Evolutionary conservation across 176 grass and related monocot genomes (phyloP), one percentile per base, ranked within the genome.

Genomic region (Rhynchospora pubera): DNA sequence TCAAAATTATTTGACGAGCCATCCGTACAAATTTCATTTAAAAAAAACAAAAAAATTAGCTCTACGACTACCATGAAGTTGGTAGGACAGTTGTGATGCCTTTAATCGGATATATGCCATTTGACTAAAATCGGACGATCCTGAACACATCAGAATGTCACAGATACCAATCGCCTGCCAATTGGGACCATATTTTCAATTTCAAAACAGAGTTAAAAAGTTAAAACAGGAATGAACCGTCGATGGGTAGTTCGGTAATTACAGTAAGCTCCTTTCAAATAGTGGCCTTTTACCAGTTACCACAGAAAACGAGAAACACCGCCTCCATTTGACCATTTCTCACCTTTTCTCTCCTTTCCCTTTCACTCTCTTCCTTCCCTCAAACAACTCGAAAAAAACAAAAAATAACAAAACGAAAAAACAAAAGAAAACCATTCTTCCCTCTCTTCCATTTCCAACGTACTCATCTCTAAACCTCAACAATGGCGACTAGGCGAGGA

Each of bases 201-300:
- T 42, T 68, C 6, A 69, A 76, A 76, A 76, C 51, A 15, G 7
- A n/a, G 34, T 39, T 39, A 39, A 39, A 39, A 39, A 18, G 4
- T 80, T 13, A 9, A 66, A 73, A 53, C 30, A 57, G 71, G 1
- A 22, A 14, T 80, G 26, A 80, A 34, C 42, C 75, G 58, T 19
- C 39, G 77, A 81, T 73, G 89, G 87, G 83, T 45, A 90, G 5
- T 79, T 43, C 32, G 2, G 93, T 88, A 84, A 88, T 90, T 89
- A 22, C 57, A 69, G 42, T 57, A 46, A 68, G 72, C 84, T 80
- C 85, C 88, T 92, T 92, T 94, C 88, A 94, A 94, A 90, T 86
- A 72, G 65, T 78, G 52, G 64, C 82, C 62, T 92, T 84, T 71
- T 32, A 13, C n/a, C n/a, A n/a, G n/a, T n/a, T n/a, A n/a, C 66